Base-by-base conservation (phyloP, 257 asterid species). In the Osmanthus fragrans region DNA sequence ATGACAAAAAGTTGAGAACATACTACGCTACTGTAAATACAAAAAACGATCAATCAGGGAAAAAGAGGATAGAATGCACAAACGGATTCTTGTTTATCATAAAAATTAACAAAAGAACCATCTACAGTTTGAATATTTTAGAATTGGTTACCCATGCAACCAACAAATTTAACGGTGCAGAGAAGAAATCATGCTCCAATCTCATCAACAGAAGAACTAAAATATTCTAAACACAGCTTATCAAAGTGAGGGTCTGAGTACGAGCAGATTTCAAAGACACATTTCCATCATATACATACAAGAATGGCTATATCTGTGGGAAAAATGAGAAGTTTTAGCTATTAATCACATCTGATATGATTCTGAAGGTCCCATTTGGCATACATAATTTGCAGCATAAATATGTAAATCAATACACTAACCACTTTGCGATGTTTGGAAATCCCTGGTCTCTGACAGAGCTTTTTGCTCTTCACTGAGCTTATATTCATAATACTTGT, bases 401-500 rank as follows among this genome's bases (percentile, higher is more conserved):
- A 58, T 58, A 9, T 34, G 27, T 63, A 37, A 82, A 80, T 65
- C 56, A 70, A 42, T 66, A 70, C 37, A 89, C 96, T 78, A 79
- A 87, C 96, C 92, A 86, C 74, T 84, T 69, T 81, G 94, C 7
- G 86, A 71, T 70, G 84, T 49, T 73, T 87, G 92, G 72, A 81
- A 77, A 75, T 89, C 92, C 74, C 72, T 80, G 77, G 89, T 74
- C 83, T 86, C 93, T 73, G 88, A 83, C 79, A 89, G 85, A 16
- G 89, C 90, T 79, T 85, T 90, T 82, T 92, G 93, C 89, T 92
- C 97, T 87, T 87, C 90, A 76, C 79, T 70, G 77, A 92, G 91
- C 67, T 82, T 89, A 85, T 92, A 86, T 82, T 90, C 96, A 79
- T 94, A 94, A 71, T 92, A 92, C 81, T 92, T 94, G 92, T 88